A percentile compares a stretch with the other conserved stretches of the same genome.
These are phyloP conservation scores for Ramaria sp. DNA, from an alignment of 768 basidiomycete genomes.

Conservation along the genomic window DNA sequence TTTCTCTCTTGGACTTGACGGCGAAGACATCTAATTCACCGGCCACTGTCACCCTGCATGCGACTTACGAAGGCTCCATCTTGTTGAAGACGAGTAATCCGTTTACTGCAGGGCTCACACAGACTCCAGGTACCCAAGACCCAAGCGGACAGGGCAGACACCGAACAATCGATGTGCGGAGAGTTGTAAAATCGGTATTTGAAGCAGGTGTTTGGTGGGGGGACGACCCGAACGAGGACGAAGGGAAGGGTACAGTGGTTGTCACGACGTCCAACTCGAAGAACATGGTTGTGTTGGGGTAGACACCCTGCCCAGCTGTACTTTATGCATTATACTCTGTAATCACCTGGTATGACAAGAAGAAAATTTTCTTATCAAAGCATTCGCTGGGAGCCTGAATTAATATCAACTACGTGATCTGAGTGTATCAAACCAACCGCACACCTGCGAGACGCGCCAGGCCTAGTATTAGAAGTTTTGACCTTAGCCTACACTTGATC, in stretches of 20 bases:
- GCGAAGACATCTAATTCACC: conserved; percentile 21
- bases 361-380: too few species aligned
- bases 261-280: conserved; percentile 3
- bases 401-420: too few species aligned
- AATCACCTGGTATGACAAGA: too few species aligned
- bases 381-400: too few species aligned
- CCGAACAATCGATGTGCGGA: not conserved
- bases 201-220: conserved; percentile 7
- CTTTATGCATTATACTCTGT: too few species aligned
- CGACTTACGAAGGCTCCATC: conserved; percentile 33
- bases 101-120: not conserved
- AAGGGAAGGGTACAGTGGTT: not conserved
- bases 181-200: not conserved
- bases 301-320: not conserved
- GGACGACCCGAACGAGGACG: not conserved
- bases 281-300: not conserved
- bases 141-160: conserved; percentile 1
- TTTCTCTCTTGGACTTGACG: conserved; percentile 21
- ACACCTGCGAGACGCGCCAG: too few species aligned
- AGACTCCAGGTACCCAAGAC: not conserved
- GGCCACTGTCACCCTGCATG: conserved; percentile 20
- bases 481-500: too few species aligned
- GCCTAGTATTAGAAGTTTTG: too few species aligned
- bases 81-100: conserved; percentile 15
- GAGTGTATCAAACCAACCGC: too few species aligned